phyloP scores from a whole-genome alignment of 2,329 filamentous ascomycete species.

The Paraconiothyrium brasiliense region DNA sequence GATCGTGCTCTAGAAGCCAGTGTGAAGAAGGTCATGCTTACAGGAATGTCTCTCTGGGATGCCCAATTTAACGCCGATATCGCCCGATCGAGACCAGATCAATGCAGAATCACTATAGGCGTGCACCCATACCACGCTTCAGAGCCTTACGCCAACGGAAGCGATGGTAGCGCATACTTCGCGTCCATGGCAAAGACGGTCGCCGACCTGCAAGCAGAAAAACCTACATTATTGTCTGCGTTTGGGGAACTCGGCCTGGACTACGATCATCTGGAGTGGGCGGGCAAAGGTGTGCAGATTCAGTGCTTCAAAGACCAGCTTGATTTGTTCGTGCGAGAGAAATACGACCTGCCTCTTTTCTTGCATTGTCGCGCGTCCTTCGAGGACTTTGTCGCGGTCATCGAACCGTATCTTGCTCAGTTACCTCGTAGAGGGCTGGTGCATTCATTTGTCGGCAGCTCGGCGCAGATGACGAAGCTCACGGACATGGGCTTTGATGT shows the following conservation, averaged over 20 bases:
- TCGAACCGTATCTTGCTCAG: conserved; percentile 51
- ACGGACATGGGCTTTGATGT: conserved; percentile 53
- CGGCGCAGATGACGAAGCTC: conserved; percentile 52
- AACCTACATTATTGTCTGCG: conserved; percentile 49
- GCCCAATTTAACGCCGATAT: conserved; percentile 44
- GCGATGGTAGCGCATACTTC: conserved; percentile 37
- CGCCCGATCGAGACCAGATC: conserved; percentile 28
- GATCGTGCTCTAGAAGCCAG: conserved; percentile 54
- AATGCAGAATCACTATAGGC: conserved; percentile 59
- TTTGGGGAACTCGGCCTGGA: conserved; percentile 63
- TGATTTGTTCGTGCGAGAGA: conserved; percentile 48
- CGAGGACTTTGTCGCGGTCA: conserved; percentile 54
- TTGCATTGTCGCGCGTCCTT: conserved; percentile 56
- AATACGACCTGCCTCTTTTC: conserved; percentile 52
- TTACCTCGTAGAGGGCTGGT: conserved; percentile 52
- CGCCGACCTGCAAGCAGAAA: conserved; percentile 28
- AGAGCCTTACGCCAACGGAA: conserved; percentile 49
- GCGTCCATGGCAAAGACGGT: conserved; percentile 33
- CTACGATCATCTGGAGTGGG: conserved; percentile 58
- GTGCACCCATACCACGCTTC: conserved; percentile 62
- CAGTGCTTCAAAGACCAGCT: conserved; percentile 55
- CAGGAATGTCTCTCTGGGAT: conserved; percentile 53
- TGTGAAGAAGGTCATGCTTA: conserved; percentile 53
- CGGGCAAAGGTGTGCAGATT: conserved; percentile 54
- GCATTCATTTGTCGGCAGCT: conserved; percentile 54